Evolutionary conservation across 2,329 filamentous ascomycete species (phyloP).

Genomic region (Didymella exigua): DNA sequence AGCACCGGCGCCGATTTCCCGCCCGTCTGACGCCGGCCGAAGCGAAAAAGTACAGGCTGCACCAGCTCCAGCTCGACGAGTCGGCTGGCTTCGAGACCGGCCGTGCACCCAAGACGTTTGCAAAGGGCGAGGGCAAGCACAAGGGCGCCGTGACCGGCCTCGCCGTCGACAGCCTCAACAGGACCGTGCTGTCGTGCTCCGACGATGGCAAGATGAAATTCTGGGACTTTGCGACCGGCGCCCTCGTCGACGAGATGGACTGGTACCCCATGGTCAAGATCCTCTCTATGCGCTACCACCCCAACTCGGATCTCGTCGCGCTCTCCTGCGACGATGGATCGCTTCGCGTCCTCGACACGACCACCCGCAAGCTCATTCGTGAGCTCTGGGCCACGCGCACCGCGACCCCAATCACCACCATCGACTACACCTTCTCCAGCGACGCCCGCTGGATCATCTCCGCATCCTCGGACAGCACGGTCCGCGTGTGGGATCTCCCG

Average conservation of each 20-base stretch:
- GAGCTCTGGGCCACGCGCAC: conserved; percentile 78
- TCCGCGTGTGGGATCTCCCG: conserved; percentile 93
- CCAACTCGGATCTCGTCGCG: conserved; percentile 82
- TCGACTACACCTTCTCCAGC: conserved; percentile 72
- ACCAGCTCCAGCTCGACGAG: conserved; percentile 64
- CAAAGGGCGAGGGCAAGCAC: conserved; percentile 71
- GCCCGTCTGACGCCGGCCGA: conserved; percentile 77
- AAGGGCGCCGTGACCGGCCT: conserved; percentile 83
- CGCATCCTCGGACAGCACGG: conserved; percentile 76
- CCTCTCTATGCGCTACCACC: conserved; percentile 78
- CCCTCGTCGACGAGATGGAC: conserved; percentile 78
- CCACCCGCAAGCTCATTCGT: conserved; percentile 87
- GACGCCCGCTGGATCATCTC: conserved; percentile 94
- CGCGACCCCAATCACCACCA: conserved; percentile 38
- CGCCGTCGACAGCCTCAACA: conserved; percentile 87
- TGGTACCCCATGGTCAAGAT: conserved; percentile 81
- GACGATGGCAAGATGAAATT: conserved; percentile 95
- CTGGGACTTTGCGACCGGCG: conserved; percentile 91
- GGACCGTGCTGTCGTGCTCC: conserved; percentile 81
- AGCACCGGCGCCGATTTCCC: conserved; percentile 86
- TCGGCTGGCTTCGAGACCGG: conserved; percentile 13
- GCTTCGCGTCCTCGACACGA: conserved; percentile 86
- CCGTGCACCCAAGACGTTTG: conserved; percentile 46
- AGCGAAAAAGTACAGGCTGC: conserved; percentile 73
- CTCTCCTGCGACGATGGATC: conserved; percentile 88